Evolutionary conservation across 2,329 filamentous ascomycete genomes (phyloP).

Genomic region (Curvularia hawaiiensis): DNA sequence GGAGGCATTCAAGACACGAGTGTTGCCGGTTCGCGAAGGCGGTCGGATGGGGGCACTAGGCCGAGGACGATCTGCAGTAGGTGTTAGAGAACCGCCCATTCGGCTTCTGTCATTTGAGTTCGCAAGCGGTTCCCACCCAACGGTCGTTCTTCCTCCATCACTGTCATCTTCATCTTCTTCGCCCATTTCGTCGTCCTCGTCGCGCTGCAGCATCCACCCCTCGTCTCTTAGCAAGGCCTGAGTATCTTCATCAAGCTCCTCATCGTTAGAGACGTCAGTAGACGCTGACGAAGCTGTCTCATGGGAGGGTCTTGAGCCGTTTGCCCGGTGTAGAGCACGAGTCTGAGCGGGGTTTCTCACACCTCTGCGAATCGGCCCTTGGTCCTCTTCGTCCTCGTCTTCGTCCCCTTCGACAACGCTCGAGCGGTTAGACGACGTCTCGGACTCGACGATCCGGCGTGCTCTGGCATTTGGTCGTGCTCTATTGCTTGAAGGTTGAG

Average conservation of each 20-base stretch:
- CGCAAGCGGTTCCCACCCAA: constrained; percentile 53
- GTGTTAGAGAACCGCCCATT: constrained; percentile 54
- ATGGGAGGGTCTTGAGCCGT: constrained; percentile 39
- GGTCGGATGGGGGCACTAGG: constrained; percentile 48
- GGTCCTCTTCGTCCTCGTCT: constrained; percentile 47
- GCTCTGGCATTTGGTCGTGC: constrained; percentile 31
- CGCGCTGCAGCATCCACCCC: constrained; percentile 47
- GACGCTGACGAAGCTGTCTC: constrained; percentile 42
- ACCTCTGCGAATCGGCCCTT: constrained; percentile 42
- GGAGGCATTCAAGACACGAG: constrained; percentile 41
- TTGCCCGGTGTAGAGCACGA: constrained; percentile 40
- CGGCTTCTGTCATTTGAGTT: constrained; percentile 52
- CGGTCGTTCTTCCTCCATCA: constrained; percentile 51
- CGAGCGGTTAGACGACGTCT: constrained; percentile 45
- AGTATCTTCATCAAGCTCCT: constrained; percentile 48
- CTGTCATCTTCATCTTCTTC: constrained; percentile 48
- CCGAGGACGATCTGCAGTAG: constrained; percentile 53
- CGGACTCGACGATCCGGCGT: constrained; percentile 48
- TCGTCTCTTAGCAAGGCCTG: constrained; percentile 43
- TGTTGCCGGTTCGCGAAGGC: constrained; percentile 44
- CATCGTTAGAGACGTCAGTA: constrained; percentile 43
- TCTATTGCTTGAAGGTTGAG: constrained; percentile 33
- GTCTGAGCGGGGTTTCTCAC: constrained; percentile 38
- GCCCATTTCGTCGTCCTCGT: constrained; percentile 48
- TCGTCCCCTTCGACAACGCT: constrained; percentile 38